Percentiles rank a stretch among this genome's conserved stretches.
Evolutionary conservation across 1,284 basidiomycete species (phyloP).

Genomic region (Coniferiporia weirii): DNA sequence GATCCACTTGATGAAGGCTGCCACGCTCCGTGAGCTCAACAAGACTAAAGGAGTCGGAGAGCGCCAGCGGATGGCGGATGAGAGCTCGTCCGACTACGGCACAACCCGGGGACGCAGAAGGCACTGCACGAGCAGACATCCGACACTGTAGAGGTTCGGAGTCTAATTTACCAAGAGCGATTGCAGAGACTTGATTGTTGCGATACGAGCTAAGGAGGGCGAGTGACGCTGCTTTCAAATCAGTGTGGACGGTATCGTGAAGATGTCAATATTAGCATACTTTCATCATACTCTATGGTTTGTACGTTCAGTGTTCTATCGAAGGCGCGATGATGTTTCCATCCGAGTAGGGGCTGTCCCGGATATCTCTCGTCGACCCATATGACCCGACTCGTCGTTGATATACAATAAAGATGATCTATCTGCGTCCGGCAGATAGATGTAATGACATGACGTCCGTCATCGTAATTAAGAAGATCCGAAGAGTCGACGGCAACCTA

Average conservation of each 20-base stretch:
- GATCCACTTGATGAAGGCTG: slow-evolving; percentile 39
- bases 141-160: slow-evolving; percentile 7
- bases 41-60: slow-evolving; percentile 31
- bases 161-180: background rate
- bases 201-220: slow-evolving; percentile 24
- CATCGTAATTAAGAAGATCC: slow-evolving; percentile 35
- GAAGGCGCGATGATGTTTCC: slow-evolving; percentile 53
- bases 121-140: slow-evolving; percentile 6
- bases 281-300: slow-evolving; percentile 33
- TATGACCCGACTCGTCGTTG: slow-evolving; percentile 53
- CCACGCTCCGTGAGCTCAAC: slow-evolving; percentile 47
- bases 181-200: slow-evolving; percentile 1
- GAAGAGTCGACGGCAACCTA: slow-evolving; percentile 12
- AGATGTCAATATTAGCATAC: slow-evolving; percentile 29
- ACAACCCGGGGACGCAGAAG: background rate
- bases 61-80: slow-evolving; percentile 30
- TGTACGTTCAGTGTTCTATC: slow-evolving; percentile 50
- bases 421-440: slow-evolving; percentile 15
- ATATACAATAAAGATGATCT: slow-evolving; percentile 32
- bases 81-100: slow-evolving; percentile 39
- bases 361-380: slow-evolving; percentile 64
- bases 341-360: slow-evolving; percentile 50
- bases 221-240: slow-evolving; percentile 7
- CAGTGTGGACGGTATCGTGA: background rate
- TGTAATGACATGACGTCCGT: slow-evolving; percentile 17